Evolutionary conservation across 306 rosid species (phyloP).

Genomic region (Ziziphus jujuba): DNA sequence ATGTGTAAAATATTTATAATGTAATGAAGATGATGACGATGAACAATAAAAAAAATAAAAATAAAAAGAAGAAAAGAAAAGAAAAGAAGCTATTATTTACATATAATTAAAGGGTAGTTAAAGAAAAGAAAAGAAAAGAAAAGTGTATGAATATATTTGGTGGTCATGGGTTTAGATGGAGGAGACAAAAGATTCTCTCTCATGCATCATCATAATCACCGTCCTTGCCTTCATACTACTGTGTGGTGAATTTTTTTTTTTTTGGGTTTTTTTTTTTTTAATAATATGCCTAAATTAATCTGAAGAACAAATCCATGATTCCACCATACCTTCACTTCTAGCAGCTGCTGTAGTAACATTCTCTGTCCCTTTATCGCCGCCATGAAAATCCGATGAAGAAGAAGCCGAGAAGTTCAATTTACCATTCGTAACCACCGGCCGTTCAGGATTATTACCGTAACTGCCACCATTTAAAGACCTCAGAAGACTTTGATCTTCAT

Average conservation of each 20-base stretch:
- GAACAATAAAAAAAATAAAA: neutral
- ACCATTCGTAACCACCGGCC: constrained; percentile 23
- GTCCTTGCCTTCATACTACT: constrained; percentile 14
- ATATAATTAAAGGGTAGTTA: constrained; percentile 33
- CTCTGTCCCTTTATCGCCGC: constrained; percentile 53
- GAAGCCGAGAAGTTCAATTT: constrained; percentile 39
- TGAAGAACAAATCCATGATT: constrained; percentile 97
- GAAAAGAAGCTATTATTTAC: constrained; percentile 52
- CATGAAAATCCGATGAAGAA: constrained; percentile 52
- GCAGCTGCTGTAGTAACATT: constrained; percentile 33
- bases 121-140: constrained; percentile 2
- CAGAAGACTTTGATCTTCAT: constrained; percentile 26
- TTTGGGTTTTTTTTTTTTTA: constrained; percentile 1
- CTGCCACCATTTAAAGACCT: constrained; percentile 43
- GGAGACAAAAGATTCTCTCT: constrained; percentile 35
- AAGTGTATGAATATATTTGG: constrained; percentile 37
- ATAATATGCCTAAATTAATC: constrained; percentile 38
- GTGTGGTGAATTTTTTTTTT: constrained; percentile 1
- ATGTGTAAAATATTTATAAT: too few species aligned
- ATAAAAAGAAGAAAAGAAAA: neutral
- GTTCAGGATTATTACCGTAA: constrained; percentile 7
- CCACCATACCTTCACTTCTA: constrained; percentile 86
- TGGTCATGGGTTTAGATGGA: constrained; percentile 46
- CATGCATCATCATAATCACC: constrained; percentile 37
- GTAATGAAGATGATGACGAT: too few species aligned